A percentile compares a stretch with the other conserved stretches of the same genome.
Conservation (phyloP, 2,329 filamentous ascomycete species). For the Diaporthe sp. region DNA sequence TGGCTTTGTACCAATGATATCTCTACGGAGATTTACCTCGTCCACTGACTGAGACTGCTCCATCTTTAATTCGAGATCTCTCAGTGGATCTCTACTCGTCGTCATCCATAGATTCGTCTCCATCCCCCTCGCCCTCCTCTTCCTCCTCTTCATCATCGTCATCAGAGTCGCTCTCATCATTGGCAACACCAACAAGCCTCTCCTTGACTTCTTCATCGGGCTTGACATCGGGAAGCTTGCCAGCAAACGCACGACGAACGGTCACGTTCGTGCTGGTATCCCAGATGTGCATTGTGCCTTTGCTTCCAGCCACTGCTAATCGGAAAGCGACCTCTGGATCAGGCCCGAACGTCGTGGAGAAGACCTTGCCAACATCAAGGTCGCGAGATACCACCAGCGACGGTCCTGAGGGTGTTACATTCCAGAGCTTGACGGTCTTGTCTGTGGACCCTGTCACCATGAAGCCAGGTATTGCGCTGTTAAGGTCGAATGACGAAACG, state of each 20-base stretch:
- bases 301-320: slow-evolving; percentile 93
- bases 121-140: slow-evolving; percentile 53
- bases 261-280: slow-evolving; percentile 93
- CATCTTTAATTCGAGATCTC: not conserved
- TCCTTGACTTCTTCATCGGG: slow-evolving; percentile 77
- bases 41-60: slow-evolving; percentile 7
- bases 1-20: slow-evolving; percentile 15
- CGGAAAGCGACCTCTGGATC: slow-evolving; percentile 93
- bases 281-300: slow-evolving; percentile 93
- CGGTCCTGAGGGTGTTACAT: slow-evolving; percentile 83
- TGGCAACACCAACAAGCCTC: slow-evolving; percentile 79
- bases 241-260: slow-evolving; percentile 86
- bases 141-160: slow-evolving; percentile 69
- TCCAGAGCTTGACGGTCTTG: slow-evolving; percentile 97
- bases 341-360: slow-evolving; percentile 90
- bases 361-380: slow-evolving; percentile 94
- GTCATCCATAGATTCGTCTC: slow-evolving; percentile 69
- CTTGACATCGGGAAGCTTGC: slow-evolving; percentile 69
- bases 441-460: slow-evolving; percentile 94
- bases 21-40: not conserved
- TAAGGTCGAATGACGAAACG: slow-evolving; percentile 93
- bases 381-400: slow-evolving; percentile 93
- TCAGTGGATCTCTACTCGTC: slow-evolving; percentile 57
- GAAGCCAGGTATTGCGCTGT: slow-evolving; percentile 89
- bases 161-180: slow-evolving; percentile 76